Evolutionary conservation across 768 basidiomycete genomes (phyloP).

Genomic region (Agrocybe praecox): DNA sequence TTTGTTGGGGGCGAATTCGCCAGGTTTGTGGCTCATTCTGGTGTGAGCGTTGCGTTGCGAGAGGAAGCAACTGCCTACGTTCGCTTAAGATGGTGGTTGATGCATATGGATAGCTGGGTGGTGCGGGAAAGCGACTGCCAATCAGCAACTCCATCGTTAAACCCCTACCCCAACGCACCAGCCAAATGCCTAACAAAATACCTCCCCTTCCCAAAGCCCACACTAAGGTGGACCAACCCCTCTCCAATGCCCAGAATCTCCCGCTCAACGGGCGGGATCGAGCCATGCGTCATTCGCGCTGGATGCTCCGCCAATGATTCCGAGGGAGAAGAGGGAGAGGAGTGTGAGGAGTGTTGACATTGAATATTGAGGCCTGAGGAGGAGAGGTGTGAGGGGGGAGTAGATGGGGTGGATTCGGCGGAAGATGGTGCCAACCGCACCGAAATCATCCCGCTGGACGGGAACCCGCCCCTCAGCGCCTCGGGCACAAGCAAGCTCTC

Average conservation of each 20-base stretch:
- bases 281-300: conserved; percentile 86
- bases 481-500: no score
- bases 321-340: conserved; percentile 75
- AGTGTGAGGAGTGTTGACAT: conserved; percentile 67
- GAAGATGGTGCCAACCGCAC: conserved; percentile 41
- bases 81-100: no score
- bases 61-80: no score
- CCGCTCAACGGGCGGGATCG: conserved; percentile 70
- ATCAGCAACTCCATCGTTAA: no score
- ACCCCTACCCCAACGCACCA: no score
- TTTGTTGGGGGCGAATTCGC: no score
- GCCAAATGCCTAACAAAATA: conserved; percentile 36
- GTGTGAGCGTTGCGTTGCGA: no score
- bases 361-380: no score
- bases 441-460: conserved; percentile 90
- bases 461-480: conserved; percentile 63
- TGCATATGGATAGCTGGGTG: no score
- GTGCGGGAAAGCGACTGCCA: no score
- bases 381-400: conserved; percentile 47
- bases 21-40: no score
- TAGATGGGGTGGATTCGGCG: conserved; percentile 33
- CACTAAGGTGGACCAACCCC: conserved; percentile 76
- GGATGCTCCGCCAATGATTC: conserved; percentile 91
- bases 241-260: conserved; percentile 75
- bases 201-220: conserved; percentile 86